Percentiles rank a stretch among this genome's conserved stretches.
These are phyloP conservation scores for Phytophthora sp. DNA, from an alignment of 352 stramenopile species.

Conservation along the genomic window DNA sequence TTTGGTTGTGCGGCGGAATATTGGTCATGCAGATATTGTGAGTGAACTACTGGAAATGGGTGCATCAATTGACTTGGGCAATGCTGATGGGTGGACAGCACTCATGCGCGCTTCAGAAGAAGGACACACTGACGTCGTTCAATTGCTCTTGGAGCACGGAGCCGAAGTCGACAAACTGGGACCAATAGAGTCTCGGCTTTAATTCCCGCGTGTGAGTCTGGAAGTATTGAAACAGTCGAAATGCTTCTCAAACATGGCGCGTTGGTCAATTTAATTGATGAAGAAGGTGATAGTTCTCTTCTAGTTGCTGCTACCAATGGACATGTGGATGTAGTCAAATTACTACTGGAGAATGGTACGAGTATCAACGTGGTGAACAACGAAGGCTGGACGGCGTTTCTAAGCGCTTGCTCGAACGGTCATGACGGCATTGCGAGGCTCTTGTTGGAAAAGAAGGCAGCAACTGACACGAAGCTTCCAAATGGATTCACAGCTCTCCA, in stretches of 20 bases:
- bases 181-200: not conserved
- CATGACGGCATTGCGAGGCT: not conserved
- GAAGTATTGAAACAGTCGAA: not conserved
- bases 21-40: not conserved
- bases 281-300: slow-evolving; percentile 2
- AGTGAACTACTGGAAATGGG: not conserved
- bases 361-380: not conserved
- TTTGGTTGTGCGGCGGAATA: slow-evolving; percentile 2
- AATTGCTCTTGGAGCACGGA: not conserved
- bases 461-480: not conserved
- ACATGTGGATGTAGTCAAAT: not conserved
- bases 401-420: not conserved
- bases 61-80: not conserved
- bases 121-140: not conserved
- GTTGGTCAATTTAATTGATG: not conserved
- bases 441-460: not conserved
- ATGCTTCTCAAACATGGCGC: not conserved
- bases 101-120: slow-evolving; percentile 3
- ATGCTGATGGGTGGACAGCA: not conserved
- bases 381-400: not conserved
- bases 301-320: not conserved
- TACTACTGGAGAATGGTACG: not conserved
- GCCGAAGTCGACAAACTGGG: not conserved
- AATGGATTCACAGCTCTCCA: not conserved
- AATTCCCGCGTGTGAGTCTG: not conserved